phyloP scores from a whole-genome alignment of 2,329 filamentous ascomycete species.

The Fusarium odoratissimum region DNA sequence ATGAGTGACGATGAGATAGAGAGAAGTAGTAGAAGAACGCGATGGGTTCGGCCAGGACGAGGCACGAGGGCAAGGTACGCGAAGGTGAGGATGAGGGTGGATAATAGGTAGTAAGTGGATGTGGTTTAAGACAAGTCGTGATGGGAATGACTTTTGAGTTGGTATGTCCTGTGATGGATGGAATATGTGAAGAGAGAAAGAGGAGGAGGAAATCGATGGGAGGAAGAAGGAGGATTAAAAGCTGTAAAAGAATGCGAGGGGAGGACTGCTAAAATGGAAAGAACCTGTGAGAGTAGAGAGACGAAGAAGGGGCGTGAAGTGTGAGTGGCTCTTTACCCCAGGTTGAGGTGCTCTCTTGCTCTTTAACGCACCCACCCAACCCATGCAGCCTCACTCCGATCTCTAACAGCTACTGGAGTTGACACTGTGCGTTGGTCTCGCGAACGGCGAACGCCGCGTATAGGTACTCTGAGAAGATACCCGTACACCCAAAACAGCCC shows the following conservation, averaged over 20 bases:
- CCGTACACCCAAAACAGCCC: neutral
- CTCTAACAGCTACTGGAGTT: slow-evolving; percentile 25
- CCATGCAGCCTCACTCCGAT: slow-evolving; percentile 36
- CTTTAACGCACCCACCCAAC: slow-evolving; percentile 22
- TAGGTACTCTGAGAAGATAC: slow-evolving; percentile 37
- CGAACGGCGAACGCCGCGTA: slow-evolving; percentile 37
- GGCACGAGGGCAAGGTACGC: slow-evolving; percentile 25
- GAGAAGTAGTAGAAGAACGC: slow-evolving; percentile 6
- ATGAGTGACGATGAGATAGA: neutral
- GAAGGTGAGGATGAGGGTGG: slow-evolving; percentile 9
- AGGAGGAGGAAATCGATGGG: slow-evolving; percentile 40
- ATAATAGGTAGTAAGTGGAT: neutral
- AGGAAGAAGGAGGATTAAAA: slow-evolving; percentile 44
- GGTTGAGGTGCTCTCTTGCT: slow-evolving; percentile 30
- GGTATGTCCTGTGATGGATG: slow-evolving; percentile 1
- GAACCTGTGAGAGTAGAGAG: slow-evolving; percentile 37
- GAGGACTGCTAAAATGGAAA: slow-evolving; percentile 39
- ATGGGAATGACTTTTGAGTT: slow-evolving; percentile 9
- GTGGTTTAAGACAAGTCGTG: slow-evolving; percentile 8
- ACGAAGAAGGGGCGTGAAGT: slow-evolving; percentile 42
- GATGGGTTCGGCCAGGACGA: slow-evolving; percentile 17
- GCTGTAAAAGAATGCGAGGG: slow-evolving; percentile 38
- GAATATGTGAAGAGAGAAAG: slow-evolving; percentile 12
- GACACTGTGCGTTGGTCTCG: slow-evolving; percentile 38
- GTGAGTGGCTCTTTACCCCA: slow-evolving; percentile 46